phyloP scores from a whole-genome alignment of 306 rosid genomes.

The Glycine latifolia region DNA sequence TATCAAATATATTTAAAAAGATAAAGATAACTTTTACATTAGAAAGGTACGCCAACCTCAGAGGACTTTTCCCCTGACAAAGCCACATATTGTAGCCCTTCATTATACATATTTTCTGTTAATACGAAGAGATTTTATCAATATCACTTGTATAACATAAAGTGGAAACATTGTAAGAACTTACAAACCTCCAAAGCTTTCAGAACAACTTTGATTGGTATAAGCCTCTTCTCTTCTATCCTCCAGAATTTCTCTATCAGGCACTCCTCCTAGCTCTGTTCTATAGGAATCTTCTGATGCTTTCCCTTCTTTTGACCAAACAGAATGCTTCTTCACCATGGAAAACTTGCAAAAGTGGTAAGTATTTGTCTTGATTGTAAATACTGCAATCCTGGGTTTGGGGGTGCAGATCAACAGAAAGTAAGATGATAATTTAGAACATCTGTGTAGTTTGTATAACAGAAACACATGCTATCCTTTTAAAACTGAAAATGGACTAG shows the following conservation, averaged over 20 bases:
- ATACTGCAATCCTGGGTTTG: conserved; percentile 62
- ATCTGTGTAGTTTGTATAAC: conserved; percentile 17
- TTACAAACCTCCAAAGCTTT: conserved; percentile 61
- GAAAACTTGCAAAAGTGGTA: conserved; percentile 96
- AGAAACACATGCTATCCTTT: conserved; percentile 20
- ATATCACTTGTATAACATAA: conserved; percentile 6
- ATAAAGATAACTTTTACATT: conserved; percentile 39
- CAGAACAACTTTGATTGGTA: conserved; percentile 46
- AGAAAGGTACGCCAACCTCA: conserved; percentile 58
- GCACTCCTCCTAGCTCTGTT: conserved; percentile 45
- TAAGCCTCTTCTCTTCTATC: conserved; percentile 40
- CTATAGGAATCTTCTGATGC: conserved; percentile 34
- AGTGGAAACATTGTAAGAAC: conserved; percentile 29
- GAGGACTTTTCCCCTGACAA: conserved; percentile 84
- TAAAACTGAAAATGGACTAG: neutral
- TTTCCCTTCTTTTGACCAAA: conserved; percentile 45
- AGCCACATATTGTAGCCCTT: conserved; percentile 68
- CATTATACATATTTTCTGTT: conserved; percentile 48
- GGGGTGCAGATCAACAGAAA: conserved; percentile 14
- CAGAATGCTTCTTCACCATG: conserved; percentile 60
- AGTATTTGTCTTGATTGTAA: conserved; percentile 77
- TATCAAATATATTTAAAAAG: conserved; percentile 34
- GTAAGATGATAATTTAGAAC: conserved; percentile 27
- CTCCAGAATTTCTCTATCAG: conserved; percentile 43
- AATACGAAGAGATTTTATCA: conserved; percentile 47